A percentile compares a stretch with the other conserved stretches of the same genome.
phyloP scores from a whole-genome alignment of 2,329 filamentous ascomycete genomes.

The Aureobasidium sp. region DNA sequence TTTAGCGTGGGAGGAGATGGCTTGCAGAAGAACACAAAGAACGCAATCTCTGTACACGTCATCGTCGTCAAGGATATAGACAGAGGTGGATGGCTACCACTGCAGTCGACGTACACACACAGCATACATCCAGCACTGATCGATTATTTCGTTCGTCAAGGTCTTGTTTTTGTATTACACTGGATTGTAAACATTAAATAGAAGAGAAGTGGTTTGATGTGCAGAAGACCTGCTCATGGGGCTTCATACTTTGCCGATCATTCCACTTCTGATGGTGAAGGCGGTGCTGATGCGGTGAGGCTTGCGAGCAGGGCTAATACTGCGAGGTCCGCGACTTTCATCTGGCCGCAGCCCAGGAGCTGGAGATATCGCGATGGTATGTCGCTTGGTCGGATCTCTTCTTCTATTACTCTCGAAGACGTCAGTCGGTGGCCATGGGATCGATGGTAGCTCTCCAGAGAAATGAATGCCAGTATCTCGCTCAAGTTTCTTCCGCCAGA shows the following conservation, averaged over 20 bases:
- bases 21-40: too few relatives aligned
- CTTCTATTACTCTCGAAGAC: background rate
- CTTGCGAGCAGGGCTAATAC: background rate
- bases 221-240: background rate
- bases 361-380: background rate
- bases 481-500: conserved; percentile 13
- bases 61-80: background rate
- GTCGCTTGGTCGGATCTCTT: background rate
- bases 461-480: conserved; percentile 1
- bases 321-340: background rate
- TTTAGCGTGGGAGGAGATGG: too few relatives aligned
- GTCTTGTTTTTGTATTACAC: background rate
- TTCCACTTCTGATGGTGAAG: conserved; percentile 2
- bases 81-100: background rate
- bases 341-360: background rate
- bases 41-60: too few relatives aligned
- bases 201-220: background rate
- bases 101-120: background rate
- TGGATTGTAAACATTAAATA: conserved; percentile 1
- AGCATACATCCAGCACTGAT: background rate
- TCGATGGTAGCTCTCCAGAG: background rate
- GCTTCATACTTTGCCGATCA: conserved; percentile 1
- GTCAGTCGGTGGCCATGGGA: background rate
- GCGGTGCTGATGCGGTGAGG: conserved; percentile 7
- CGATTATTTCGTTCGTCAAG: background rate